Conservation (phyloP, 148 eudicot species). For the Selenicereus undatus region DNA sequence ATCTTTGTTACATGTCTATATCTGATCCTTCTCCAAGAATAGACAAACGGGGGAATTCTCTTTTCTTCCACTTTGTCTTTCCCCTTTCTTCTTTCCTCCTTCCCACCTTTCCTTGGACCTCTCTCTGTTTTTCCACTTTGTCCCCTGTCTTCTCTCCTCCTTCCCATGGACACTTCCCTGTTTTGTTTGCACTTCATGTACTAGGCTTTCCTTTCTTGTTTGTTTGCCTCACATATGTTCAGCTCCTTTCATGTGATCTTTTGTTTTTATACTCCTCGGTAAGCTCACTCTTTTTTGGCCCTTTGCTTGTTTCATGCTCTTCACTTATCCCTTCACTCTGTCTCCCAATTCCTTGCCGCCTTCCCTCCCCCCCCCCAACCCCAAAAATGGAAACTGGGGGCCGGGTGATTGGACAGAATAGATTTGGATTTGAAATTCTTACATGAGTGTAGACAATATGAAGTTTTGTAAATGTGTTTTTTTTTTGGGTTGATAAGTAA, state of each 20-base stretch:
- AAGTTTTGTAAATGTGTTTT: neutral
- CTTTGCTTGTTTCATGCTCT: neutral
- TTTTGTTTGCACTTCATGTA: neutral
- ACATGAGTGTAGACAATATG: neutral
- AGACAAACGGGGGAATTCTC: too few relatives aligned
- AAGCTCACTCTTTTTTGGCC: neutral
- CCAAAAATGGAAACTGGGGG: neutral
- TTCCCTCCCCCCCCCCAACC: too few relatives aligned
- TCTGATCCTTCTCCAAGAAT: too few relatives aligned
- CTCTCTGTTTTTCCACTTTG: too few relatives aligned
- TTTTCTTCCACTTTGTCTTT: too few relatives aligned
- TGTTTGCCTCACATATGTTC: neutral
- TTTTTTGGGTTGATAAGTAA: neutral
- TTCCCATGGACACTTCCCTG: too few relatives aligned
- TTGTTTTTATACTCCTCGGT: neutral
- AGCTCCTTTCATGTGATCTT: neutral
- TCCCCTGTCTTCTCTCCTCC: too few relatives aligned
- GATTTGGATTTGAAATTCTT: neutral
- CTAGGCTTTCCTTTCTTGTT: neutral
- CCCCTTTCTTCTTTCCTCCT: too few relatives aligned
- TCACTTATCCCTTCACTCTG: neutral
- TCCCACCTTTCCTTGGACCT: too few relatives aligned
- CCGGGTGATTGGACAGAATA: neutral
- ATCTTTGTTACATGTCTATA: too few relatives aligned
- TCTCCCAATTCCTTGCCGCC: too few relatives aligned